phyloP scores from a whole-genome alignment of 2,329 filamentous ascomycete species.

The Fusarium fujikuroi region DNA sequence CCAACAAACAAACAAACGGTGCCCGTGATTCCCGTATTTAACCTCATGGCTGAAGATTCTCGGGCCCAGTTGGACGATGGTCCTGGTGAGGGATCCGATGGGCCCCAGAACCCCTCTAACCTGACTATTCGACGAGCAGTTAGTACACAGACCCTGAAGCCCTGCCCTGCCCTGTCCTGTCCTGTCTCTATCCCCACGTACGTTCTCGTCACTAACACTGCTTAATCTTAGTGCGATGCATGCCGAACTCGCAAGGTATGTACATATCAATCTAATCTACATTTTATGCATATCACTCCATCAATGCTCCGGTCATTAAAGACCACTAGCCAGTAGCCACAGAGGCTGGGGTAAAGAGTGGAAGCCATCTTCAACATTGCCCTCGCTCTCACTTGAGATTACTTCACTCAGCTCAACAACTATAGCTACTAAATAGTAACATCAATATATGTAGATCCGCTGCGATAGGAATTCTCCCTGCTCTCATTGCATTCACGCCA shows the following conservation, averaged over 20 bases:
- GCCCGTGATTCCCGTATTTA: slow-evolving; percentile 13
- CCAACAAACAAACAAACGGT: neutral
- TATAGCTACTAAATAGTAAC: slow-evolving; percentile 18
- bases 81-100: slow-evolving; percentile 39
- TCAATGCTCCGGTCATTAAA: neutral
- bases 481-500: slow-evolving; percentile 51
- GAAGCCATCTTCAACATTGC: neutral
- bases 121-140: slow-evolving; percentile 42
- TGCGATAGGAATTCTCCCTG: slow-evolving; percentile 53
- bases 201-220: slow-evolving; percentile 20
- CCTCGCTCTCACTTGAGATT: neutral
- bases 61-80: slow-evolving; percentile 32
- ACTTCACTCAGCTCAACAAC: neutral
- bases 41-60: slow-evolving; percentile 29
- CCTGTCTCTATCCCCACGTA: neutral
- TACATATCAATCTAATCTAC: slow-evolving; percentile 30
- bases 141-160: slow-evolving; percentile 15
- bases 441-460: slow-evolving; percentile 44
- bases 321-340: neutral
- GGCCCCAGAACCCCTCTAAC: slow-evolving; percentile 32
- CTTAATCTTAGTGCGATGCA: slow-evolving; percentile 47
- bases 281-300: neutral
- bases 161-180: neutral
- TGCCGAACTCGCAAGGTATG: slow-evolving; percentile 50
- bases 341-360: neutral